Conservation (phyloP, 225 moss, liverwort and hornwort species). For the Neckera pumila region DNA sequence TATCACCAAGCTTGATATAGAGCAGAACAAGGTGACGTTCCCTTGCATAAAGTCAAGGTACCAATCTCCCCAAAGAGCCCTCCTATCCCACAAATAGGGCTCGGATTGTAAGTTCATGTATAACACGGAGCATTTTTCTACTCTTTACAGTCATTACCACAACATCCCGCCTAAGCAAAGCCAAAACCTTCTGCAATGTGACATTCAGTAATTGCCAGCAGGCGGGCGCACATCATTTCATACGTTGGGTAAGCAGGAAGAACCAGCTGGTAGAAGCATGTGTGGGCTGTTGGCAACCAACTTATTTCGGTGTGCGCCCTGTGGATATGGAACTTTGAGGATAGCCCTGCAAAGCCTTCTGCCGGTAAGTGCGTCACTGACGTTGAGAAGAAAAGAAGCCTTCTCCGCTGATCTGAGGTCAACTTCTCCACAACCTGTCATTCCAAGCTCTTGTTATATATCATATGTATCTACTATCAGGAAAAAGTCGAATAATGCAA, state of each 20-base stretch:
- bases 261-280: slow-evolving; percentile 95
- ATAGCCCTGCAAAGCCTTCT: slow-evolving; percentile 88
- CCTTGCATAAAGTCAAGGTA: slow-evolving; percentile 22
- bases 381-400: slow-evolving; percentile 82
- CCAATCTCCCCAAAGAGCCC: slow-evolving; percentile 21
- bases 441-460: not conserved
- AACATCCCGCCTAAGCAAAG: slow-evolving; percentile 50
- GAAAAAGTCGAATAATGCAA: not conserved
- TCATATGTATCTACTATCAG: not conserved
- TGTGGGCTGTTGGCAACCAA: slow-evolving; percentile 97
- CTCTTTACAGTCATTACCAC: slow-evolving; percentile 17
- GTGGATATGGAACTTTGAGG: slow-evolving; percentile 96
- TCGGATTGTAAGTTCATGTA: slow-evolving; percentile 1
- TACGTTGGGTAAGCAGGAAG: slow-evolving; percentile 79
- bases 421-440: slow-evolving; percentile 68
- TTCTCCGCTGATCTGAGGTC: slow-evolving; percentile 80
- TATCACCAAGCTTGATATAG: slow-evolving; percentile 17
- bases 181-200: slow-evolving; percentile 96
- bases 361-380: slow-evolving; percentile 90
- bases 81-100: not conserved
- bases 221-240: slow-evolving; percentile 65
- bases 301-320: slow-evolving; percentile 88
- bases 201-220: slow-evolving; percentile 81
- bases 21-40: slow-evolving; percentile 18
- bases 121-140: slow-evolving; percentile 2